Base-by-base conservation (phyloP, 371 early-diverging fungal genomes). In the Mucor indicus region DNA sequence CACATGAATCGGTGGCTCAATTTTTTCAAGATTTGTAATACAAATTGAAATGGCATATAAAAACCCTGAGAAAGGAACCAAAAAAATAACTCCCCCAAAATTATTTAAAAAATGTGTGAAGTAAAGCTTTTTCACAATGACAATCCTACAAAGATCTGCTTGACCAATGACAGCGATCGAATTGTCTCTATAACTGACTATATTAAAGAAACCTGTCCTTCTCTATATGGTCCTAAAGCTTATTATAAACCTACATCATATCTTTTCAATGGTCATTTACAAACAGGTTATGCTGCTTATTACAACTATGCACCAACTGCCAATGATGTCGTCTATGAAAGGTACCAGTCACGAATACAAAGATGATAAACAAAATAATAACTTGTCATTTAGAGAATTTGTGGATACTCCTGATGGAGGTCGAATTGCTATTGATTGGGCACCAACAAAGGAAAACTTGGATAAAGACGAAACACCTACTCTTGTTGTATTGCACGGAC, bases 371-470 rank as follows among this genome's bases (percentile, higher is more conserved):
- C n/a, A n/a, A n/a, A n/a, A n/a, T n/a, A n/a, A n/a, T n/a, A n/a
- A n/a, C n/a, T n/a, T n/a, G n/a, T n/a, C 67, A 7, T 54, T 45
- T 48, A 78, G 91, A 59, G 84, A 91, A 48, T 63, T 85, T 23
- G 47, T 90, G 16, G 41, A 69, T 19, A 72, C 83, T 7, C 79
- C 86, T 6, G 96, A 96, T 62, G 93, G 93, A 9, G 97, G 96
- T 32, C 79, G 82, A 24, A 60, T 93, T 21, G 82, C 95, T 2
- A 54, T 96, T 22, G 97, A 96, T 70, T 96, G 95, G 96, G 67
- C 79, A 5, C 85, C 85, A 6, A 59, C 38, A 4, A 72, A 72
- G 20, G 60, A 72, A 16, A 62, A 39, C 23, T 50, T 67, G 19
- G 67, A 74, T 57, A 74, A 83, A 13, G 64, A 65, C 3, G 76